These are phyloP conservation scores for Kwoniella bestiolae DNA, from an alignment of 768 basidiomycete genomes.

Conservation along the genomic window DNA sequence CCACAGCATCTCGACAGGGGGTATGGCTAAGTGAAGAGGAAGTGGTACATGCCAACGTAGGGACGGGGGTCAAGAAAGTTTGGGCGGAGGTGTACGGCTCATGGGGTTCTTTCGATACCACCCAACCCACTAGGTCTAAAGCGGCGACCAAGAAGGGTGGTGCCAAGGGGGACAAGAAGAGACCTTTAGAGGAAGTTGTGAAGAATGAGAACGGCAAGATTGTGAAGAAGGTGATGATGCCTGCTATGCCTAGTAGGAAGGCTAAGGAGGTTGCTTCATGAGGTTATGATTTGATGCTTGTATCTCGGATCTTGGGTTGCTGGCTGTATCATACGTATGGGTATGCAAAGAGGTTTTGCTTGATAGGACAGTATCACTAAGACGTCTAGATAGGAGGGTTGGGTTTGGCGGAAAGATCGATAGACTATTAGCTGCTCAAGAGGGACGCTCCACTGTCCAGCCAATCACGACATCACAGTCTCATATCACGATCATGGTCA, in stretches of 20 bases:
- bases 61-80: slow-evolving; percentile 57
- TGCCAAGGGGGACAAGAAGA: slow-evolving; percentile 5
- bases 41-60: slow-evolving; percentile 52
- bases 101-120: slow-evolving; percentile 38
- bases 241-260: slow-evolving; percentile 36
- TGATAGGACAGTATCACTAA: no score
- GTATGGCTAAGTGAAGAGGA: slow-evolving; percentile 36
- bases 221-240: slow-evolving; percentile 51
- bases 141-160: slow-evolving; percentile 10
- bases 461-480: no score
- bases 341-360: no score
- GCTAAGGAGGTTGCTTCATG: neutral
- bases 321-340: no score
- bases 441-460: neutral
- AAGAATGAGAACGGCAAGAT: slow-evolving; percentile 22
- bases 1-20: slow-evolving; percentile 9
- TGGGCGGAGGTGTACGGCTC: slow-evolving; percentile 54
- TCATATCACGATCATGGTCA: no score
- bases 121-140: neutral
- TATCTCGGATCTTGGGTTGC: no score
- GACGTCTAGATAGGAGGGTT: no score
- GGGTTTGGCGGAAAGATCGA: no score
- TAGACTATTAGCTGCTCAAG: no score
- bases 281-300: neutral
- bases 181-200: slow-evolving; percentile 17